Base-by-base conservation (phyloP, 23 red algal species). In the Porphyridium purpureum region DNA sequence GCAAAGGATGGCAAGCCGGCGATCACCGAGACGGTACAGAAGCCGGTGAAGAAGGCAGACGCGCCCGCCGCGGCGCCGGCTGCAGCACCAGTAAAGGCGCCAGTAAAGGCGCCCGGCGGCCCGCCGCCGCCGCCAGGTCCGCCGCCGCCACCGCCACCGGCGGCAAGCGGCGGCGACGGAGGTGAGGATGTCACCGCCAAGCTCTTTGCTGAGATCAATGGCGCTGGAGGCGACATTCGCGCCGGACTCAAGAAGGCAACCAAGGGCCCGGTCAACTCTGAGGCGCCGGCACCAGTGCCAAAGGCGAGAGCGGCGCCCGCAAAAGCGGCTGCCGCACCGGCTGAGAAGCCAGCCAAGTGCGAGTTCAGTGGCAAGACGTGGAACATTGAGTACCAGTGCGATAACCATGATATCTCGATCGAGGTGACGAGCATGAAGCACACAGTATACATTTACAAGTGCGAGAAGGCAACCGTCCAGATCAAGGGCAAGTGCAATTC, bases 371-470 rank as follows among this genome's bases (percentile, higher is more conserved):
- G 72, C 3, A 74, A 73, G 57, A 62, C 31, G 24, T 92, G 83
- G 83, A 27, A 29, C 27, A 56, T 92, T 26, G 83, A 92, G 44
- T 76, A 66, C 40, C 74, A 80, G 54, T 29, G 47, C 1, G 67
- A 55, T 19, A 69, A 69, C 24, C 31, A 63, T 31, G 72, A 80
- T 0, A 5, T 92, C 23, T 24, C 50, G 20, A 21, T 92, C 1
- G 59, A 92, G 29, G 72, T 80, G 6, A 33, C 60, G 32, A 63
- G 56, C 61, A 92, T 80, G 55, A 92, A 80, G 61, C 73, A 92
- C 30, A 69, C 83, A 17, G 83, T 92, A n/a, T 92, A 92, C 57
- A 68, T 92, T n/a, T 92, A 92, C 54, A 52, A 60, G 44, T 92
- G 83, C 61, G 60, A 80, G 14, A 78, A 92, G 62, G 67, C 54